These are phyloP conservation scores for Ustulina deusta DNA, from an alignment of 2,329 filamentous ascomycete genomes.

Conservation along the genomic window DNA sequence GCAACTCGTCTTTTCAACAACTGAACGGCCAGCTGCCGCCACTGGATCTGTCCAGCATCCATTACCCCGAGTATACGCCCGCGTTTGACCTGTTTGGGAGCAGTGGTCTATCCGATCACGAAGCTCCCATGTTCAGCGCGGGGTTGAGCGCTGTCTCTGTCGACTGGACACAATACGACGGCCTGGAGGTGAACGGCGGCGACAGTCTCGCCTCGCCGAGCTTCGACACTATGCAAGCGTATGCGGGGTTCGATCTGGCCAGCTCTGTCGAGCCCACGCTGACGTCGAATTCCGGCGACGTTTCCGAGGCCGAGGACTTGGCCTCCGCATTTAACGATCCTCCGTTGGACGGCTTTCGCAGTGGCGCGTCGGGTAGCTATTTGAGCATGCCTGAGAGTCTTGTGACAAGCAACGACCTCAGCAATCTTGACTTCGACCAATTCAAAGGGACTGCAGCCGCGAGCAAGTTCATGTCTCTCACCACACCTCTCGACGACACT, in stretches of 20 bases:
- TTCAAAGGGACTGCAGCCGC: slow-evolving; percentile 64
- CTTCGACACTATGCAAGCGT: slow-evolving; percentile 53
- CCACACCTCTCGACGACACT: slow-evolving; percentile 55
- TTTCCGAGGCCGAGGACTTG: slow-evolving; percentile 74
- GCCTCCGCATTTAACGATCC: slow-evolving; percentile 56
- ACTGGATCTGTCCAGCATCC: slow-evolving; percentile 69
- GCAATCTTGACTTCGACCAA: slow-evolving; percentile 66
- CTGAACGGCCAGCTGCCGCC: slow-evolving; percentile 67
- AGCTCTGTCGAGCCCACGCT: slow-evolving; percentile 63
- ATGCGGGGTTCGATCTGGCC: slow-evolving; percentile 61
- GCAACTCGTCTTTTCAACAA: slow-evolving; percentile 62
- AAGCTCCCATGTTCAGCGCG: slow-evolving; percentile 71
- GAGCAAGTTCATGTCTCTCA: slow-evolving; percentile 58
- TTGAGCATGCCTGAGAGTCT: slow-evolving; percentile 60
- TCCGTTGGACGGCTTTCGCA: slow-evolving; percentile 63
- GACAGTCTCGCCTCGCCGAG: slow-evolving; percentile 50
- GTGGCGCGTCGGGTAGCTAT: slow-evolving; percentile 61
- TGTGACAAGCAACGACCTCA: slow-evolving; percentile 60
- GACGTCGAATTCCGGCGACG: slow-evolving; percentile 73
- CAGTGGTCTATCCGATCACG: slow-evolving; percentile 59
- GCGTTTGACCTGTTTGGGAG: slow-evolving; percentile 66
- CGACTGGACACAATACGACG: slow-evolving; percentile 65
- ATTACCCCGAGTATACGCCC: slow-evolving; percentile 62
- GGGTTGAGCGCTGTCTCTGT: slow-evolving; percentile 68
- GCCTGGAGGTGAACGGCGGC: slow-evolving; percentile 58